These are phyloP conservation scores for Chondrostereum purpureum DNA, from an alignment of 1,284 basidiomycete genomes.

Conservation along the genomic window DNA sequence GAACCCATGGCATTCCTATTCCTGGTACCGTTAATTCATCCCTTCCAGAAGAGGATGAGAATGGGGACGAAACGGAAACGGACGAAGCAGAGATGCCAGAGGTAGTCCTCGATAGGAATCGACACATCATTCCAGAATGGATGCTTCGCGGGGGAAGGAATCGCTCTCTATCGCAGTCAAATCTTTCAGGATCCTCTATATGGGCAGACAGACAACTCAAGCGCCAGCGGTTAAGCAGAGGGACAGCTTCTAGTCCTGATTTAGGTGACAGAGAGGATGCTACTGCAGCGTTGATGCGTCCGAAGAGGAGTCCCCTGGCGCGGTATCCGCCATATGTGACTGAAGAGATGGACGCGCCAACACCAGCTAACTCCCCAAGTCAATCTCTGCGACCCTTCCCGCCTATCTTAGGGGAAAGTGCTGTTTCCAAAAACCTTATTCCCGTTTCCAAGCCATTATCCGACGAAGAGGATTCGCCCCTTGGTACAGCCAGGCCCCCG, in stretches of 20 bases:
- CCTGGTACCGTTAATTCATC: background rate
- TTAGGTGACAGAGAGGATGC: conserved; percentile 23
- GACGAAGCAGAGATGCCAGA: conserved; percentile 75
- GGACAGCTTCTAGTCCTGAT: conserved; percentile 62
- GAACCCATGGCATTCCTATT: background rate
- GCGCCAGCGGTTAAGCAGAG: conserved; percentile 37
- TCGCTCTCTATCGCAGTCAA: conserved; percentile 48
- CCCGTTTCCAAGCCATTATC: conserved; percentile 17
- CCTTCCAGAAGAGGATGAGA: conserved; percentile 12
- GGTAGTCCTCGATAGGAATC: conserved; percentile 87
- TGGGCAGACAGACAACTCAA: conserved; percentile 26
- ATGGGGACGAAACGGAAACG: conserved; percentile 30
- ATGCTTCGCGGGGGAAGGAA: conserved; percentile 57
- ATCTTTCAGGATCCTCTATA: conserved; percentile 22
- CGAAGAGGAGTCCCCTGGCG: conserved; percentile 35
- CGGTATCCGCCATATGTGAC: conserved; percentile 30
- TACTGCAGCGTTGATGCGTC: conserved; percentile 10
- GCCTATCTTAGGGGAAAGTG: conserved; percentile 18
- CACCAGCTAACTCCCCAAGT: conserved; percentile 49
- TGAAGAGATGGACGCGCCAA: conserved; percentile 37
- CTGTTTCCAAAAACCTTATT: conserved; percentile 1
- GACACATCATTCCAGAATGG: conserved; percentile 96
- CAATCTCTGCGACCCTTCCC: conserved; percentile 23
- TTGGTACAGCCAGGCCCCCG: conserved; percentile 29
- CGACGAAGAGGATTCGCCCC: conserved; percentile 23